phyloP scores from a whole-genome alignment of 2,329 filamentous ascomycete species.

The Arthroderma sp. region DNA sequence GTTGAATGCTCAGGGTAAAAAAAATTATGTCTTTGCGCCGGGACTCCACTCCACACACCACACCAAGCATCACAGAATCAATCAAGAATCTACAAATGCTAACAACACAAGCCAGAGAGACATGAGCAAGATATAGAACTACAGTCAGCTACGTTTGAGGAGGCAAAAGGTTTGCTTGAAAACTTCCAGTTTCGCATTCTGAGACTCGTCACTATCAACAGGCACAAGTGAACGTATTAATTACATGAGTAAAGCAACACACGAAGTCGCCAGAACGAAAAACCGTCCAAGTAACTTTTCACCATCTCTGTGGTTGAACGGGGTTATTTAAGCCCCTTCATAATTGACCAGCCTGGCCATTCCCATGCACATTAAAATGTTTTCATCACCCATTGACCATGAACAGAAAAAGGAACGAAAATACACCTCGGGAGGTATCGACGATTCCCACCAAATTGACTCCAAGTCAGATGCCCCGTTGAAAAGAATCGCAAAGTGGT shows the following conservation, averaged over 20 bases:
- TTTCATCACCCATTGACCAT: neutral
- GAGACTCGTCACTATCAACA: conserved; percentile 4
- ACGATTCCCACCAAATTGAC: neutral
- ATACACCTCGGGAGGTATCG: neutral
- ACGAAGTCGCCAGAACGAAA: conserved; percentile 1
- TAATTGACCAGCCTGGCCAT: conserved; percentile 6
- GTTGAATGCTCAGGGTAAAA: neutral
- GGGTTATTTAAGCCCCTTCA: neutral
- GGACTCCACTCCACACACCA: neutral
- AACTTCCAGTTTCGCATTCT: conserved; percentile 2
- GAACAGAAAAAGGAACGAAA: neutral
- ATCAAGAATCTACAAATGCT: neutral
- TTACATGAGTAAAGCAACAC: neutral
- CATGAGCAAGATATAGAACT: too few species aligned
- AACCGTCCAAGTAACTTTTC: conserved; percentile 8
- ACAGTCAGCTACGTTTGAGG: neutral
- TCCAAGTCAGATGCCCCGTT: neutral
- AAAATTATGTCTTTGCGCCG: neutral
- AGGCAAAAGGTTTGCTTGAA: neutral
- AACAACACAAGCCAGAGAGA: neutral
- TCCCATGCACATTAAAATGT: neutral
- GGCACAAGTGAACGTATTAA: conserved; percentile 1
- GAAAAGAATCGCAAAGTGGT: neutral
- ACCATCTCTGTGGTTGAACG: conserved; percentile 1
- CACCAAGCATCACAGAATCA: neutral